Evolutionary conservation across 768 basidiomycete species (phyloP).

Genomic region (Paxillus rubicundulus): DNA sequence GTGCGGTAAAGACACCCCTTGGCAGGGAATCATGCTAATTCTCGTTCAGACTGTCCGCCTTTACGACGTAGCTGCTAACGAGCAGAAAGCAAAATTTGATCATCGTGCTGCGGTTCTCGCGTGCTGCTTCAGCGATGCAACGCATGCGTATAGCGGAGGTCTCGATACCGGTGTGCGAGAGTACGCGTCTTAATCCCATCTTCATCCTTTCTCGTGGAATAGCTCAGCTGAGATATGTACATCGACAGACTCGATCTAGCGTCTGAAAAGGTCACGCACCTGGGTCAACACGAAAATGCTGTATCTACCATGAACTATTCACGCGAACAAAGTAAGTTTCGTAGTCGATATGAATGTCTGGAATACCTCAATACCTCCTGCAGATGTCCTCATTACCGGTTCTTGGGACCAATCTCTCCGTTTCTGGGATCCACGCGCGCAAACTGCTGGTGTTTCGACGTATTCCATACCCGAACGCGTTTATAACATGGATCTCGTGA

Average conservation of each 20-base stretch:
- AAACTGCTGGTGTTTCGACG: constrained; percentile 52
- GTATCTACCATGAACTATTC: constrained; percentile 77
- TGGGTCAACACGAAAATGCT: constrained; percentile 81
- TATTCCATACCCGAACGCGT: constrained; percentile 78
- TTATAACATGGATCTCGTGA: constrained; percentile 78
- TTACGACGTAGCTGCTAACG: constrained; percentile 54
- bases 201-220: not conserved
- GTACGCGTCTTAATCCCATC: constrained; percentile 43
- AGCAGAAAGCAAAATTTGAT: constrained; percentile 78
- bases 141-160: constrained; percentile 80
- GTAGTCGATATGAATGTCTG: not conserved
- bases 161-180: constrained; percentile 80
- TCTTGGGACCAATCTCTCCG: constrained; percentile 92
- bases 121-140: constrained; percentile 66
- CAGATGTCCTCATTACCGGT: constrained; percentile 77
- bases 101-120: constrained; percentile 89
- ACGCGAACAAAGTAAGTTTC: constrained; percentile 55
- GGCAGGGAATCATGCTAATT: constrained; percentile 24
- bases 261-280: constrained; percentile 64
- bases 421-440: constrained; percentile 79
- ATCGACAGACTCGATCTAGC: constrained; percentile 67
- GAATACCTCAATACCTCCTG: not conserved
- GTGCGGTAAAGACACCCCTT: constrained; percentile 30
- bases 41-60: constrained; percentile 57
- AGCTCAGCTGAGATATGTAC: not conserved